phyloP scores from a whole-genome alignment of 345 rosid species.

The Camelina laxa region DNA sequence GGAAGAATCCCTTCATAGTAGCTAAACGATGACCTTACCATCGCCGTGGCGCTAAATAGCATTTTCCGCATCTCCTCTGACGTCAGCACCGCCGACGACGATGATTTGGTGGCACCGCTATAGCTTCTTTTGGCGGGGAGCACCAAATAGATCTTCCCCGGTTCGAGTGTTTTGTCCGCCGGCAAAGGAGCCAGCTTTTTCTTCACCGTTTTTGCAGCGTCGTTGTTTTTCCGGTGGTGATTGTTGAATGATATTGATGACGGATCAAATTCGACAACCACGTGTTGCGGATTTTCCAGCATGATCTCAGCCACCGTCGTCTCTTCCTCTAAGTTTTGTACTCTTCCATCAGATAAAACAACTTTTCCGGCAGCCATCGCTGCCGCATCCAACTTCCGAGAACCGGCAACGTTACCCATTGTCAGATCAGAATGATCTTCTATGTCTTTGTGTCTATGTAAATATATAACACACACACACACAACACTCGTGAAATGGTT shows the following conservation, averaged over 20 bases:
- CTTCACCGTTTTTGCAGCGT: constrained; percentile 25
- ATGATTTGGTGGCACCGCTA: constrained; percentile 40
- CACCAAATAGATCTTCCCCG: constrained; percentile 61
- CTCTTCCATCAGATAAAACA: constrained; percentile 63
- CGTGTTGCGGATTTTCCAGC: constrained; percentile 76
- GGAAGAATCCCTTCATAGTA: constrained; percentile 57
- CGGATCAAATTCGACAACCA: constrained; percentile 69
- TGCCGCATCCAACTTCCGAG: constrained; percentile 30
- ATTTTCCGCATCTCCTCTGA: constrained; percentile 58
- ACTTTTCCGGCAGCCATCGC: constrained; percentile 54
- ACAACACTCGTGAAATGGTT: constrained; percentile 30
- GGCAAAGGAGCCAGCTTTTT: constrained; percentile 67
- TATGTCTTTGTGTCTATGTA: background rate
- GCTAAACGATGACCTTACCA: constrained; percentile 49
- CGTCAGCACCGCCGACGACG: constrained; percentile 40
- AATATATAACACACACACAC: background rate
- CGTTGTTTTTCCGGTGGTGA: constrained; percentile 5
- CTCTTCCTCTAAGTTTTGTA: constrained; percentile 52
- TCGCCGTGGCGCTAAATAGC: constrained; percentile 52
- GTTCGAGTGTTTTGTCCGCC: constrained; percentile 69
- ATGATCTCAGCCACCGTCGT: constrained; percentile 81
- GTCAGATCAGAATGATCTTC: constrained; percentile 9
- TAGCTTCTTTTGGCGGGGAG: constrained; percentile 56
- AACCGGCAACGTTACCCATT: constrained; percentile 63
- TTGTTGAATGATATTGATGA: constrained; percentile 39